phyloP scores from a whole-genome alignment of 2,329 filamentous ascomycete genomes.

The Zopfia rhizophila region DNA sequence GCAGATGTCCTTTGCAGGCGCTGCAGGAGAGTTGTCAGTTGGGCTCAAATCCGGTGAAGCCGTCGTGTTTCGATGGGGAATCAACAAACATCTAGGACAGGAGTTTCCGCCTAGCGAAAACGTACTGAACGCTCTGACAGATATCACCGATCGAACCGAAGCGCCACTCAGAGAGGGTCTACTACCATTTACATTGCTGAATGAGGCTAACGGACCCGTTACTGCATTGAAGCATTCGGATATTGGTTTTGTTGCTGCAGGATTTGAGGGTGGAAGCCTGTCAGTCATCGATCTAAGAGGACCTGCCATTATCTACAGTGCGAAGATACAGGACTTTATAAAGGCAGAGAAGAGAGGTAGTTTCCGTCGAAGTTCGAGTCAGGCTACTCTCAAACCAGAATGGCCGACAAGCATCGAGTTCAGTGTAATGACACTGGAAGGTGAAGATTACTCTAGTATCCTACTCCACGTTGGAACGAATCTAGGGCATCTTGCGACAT shows the following conservation, averaged over 20 bases:
- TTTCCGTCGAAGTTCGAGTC: constrained; percentile 68
- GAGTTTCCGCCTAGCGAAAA: constrained; percentile 66
- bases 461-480: constrained; percentile 91
- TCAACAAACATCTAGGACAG: constrained; percentile 76
- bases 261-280: constrained; percentile 83
- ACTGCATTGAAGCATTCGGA: constrained; percentile 86
- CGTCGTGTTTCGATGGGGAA: constrained; percentile 87
- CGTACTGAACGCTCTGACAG: constrained; percentile 67
- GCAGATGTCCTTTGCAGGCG: constrained; percentile 81
- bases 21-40: constrained; percentile 84
- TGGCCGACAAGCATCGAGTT: constrained; percentile 88
- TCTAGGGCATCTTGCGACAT: constrained; percentile 82
- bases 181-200: constrained; percentile 81
- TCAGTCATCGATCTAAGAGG: constrained; percentile 89
- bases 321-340: constrained; percentile 75
- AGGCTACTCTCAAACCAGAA: constrained; percentile 65
- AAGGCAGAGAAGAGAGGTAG: constrained; percentile 81
- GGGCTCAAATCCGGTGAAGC: constrained; percentile 87
- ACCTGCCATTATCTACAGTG: constrained; percentile 82
- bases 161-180: constrained; percentile 79
- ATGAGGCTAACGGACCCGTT: constrained; percentile 84
- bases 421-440: constrained; percentile 87
- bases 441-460: constrained; percentile 95
- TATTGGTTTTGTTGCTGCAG: constrained; percentile 89
- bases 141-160: constrained; percentile 79